Evolutionary conservation across 2,329 filamentous ascomycete genomes (phyloP).

Genomic region (Taxawa tesnikishii): DNA sequence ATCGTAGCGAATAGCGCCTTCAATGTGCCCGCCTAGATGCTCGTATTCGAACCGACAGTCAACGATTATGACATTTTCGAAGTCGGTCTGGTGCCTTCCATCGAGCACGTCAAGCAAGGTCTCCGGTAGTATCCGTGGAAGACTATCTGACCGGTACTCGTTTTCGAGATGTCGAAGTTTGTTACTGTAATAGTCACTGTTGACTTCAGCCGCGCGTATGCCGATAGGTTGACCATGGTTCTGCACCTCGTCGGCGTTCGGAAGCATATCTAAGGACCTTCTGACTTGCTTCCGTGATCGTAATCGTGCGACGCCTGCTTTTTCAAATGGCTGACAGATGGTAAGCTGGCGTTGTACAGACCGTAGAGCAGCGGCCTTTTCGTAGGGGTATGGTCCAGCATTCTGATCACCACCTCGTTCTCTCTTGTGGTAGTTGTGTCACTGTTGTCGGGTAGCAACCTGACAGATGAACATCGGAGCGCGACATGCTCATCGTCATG

Average conservation of each 20-base stretch:
- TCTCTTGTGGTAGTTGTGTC: too few relatives aligned
- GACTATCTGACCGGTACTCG: constrained; percentile 68
- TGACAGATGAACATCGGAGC: too few relatives aligned
- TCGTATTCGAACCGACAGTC: constrained; percentile 99
- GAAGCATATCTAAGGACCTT: constrained; percentile 95
- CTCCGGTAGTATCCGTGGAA: constrained; percentile 73
- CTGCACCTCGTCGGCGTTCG: constrained; percentile 77
- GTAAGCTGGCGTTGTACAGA: too few relatives aligned
- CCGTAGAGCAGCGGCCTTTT: too few relatives aligned
- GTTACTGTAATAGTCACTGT: constrained; percentile 63
- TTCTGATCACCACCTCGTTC: too few relatives aligned
- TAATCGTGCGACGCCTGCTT: too few relatives aligned
- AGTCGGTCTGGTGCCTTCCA: constrained; percentile 65
- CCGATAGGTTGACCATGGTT: constrained; percentile 43
- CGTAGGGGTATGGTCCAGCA: too few relatives aligned
- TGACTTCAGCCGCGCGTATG: constrained; percentile 66
- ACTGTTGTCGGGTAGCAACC: too few relatives aligned
- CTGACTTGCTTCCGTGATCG: constrained; percentile 73
- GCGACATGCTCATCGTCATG: too few relatives aligned
- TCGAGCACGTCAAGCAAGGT: constrained; percentile 82
- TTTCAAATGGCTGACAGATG: too few relatives aligned
- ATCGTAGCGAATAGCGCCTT: constrained; percentile 89
- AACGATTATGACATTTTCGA: constrained; percentile 73
- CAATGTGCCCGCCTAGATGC: constrained; percentile 91
- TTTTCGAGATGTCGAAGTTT: constrained; percentile 73